Conservation (phyloP, 1,284 basidiomycete species). For the Moniliella sp. region DNA sequence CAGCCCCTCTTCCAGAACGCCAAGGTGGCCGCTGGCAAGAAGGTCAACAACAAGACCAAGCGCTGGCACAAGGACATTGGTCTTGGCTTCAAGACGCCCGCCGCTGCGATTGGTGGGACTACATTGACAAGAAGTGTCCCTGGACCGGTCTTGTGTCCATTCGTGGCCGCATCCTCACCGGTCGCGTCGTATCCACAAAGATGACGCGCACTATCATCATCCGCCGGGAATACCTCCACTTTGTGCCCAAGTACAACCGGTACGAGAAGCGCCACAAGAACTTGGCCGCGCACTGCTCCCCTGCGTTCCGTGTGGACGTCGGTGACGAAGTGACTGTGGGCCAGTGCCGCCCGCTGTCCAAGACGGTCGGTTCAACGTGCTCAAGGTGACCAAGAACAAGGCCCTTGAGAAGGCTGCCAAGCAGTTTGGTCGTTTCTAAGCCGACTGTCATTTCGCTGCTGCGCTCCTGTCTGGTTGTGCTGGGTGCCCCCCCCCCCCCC, state of each 20-base stretch:
- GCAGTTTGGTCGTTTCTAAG: too few species aligned
- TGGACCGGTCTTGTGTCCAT: constrained; percentile 60
- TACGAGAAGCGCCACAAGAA: constrained; percentile 62
- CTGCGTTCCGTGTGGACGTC: constrained; percentile 64
- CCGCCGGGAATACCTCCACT: constrained; percentile 87
- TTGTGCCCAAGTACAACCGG: constrained; percentile 80
- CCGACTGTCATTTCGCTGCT: too few species aligned
- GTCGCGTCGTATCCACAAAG: constrained; percentile 91
- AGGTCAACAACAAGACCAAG: constrained; percentile 78
- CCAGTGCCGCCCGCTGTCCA: constrained; percentile 96
- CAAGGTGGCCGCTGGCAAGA: constrained; percentile 73
- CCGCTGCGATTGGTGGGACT: constrained; percentile 89
- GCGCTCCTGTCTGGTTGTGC: too few species aligned
- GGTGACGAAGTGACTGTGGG: constrained; percentile 85
- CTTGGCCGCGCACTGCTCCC: constrained; percentile 84
- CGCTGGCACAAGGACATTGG: constrained; percentile 70
- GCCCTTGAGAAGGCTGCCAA: constrained; percentile 41
- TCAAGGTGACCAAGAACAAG: constrained; percentile 49
- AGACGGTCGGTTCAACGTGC: constrained; percentile 97
- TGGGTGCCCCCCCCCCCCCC: too few species aligned
- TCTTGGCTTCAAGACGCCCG: constrained; percentile 48
- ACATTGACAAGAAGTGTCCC: constrained; percentile 99
- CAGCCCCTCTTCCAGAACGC: constrained; percentile 94
- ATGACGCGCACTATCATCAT: constrained; percentile 98
- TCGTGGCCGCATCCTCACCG: constrained; percentile 92